Evolutionary conservation across 495 filamentous ascomycete species (phyloP), one percentile per base, ranked within the genome.

Genomic region (Amorphotheca resinae): DNA sequence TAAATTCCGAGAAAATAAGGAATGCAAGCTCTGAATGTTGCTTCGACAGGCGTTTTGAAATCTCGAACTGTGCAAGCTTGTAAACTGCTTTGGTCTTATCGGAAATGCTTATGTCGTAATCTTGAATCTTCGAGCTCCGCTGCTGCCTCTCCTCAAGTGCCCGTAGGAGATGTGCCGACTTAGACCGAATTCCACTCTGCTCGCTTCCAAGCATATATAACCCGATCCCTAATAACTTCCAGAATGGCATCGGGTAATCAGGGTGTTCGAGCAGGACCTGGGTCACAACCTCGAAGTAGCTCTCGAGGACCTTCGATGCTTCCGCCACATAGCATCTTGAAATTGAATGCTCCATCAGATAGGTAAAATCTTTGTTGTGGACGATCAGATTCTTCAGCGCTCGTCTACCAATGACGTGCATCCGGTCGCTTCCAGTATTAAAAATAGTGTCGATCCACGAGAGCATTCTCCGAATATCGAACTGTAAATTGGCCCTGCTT

Each of bases 21-120:
- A 95, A 93, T 0, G 93, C 88, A 36, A 93, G 63, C 46, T 95
- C 85, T 0, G 81, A 71, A 57, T 96, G 84, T 46, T 88, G 80
- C 52, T 81, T 83, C 3, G 91, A 80, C n/a, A 96, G 69, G 34
- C 85, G 65, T 50, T 87, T 87, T 0, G 93, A 96, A 7, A 88
- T 88, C 53, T 96, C 91, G 49, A 95, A 96, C 51, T 96, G 93
- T 3, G 91, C 91, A 14, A 88, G 72, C 61, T 95, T 96, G 61
- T 95, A 96, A 1, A 98, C 89, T 1, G 91, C 91, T 44, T 89
- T 94, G 0, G 91, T 98, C 63, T 95, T 94, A 63, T 98, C 93
- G 1, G 91, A 88, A 33, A 98, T 88, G 58, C 89, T 95, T 52
- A 98, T 95, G 53, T 98, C 93, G 38, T 94, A 93, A 58, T 96